These are phyloP conservation scores for Hevea brasiliensis DNA, from an alignment of 345 rosid genomes.

Conservation along the genomic window DNA sequence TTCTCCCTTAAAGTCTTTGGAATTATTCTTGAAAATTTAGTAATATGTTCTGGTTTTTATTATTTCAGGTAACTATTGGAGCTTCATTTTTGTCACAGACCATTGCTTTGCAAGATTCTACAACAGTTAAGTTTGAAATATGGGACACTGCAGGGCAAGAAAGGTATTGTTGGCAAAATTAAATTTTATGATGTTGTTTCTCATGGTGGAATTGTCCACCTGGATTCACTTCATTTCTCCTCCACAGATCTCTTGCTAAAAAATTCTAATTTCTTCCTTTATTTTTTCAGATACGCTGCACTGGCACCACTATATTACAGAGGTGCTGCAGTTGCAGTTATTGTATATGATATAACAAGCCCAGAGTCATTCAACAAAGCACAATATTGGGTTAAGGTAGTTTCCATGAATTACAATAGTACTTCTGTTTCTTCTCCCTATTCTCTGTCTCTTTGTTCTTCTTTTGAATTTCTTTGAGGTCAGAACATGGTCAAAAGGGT, in stretches of 20 bases:
- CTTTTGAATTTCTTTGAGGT: neutral
- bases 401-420: conserved; percentile 2
- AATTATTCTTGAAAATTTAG: conserved; percentile 2
- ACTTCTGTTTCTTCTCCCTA: neutral
- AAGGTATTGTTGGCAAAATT: conserved; percentile 50
- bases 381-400: conserved; percentile 98
- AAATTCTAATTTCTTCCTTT: conserved; percentile 1
- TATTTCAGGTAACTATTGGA: conserved; percentile 90
- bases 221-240: conserved; percentile 2
- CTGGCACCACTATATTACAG: conserved; percentile 96
- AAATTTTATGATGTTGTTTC: conserved; percentile 4
- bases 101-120: conserved; percentile 93
- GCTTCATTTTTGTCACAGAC: conserved; percentile 98
- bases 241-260: neutral
- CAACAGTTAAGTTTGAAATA: conserved; percentile 95
- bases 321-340: conserved; percentile 93
- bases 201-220: neutral
- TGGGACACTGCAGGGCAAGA: conserved; percentile 99
- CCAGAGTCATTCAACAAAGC: conserved; percentile 90
- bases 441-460: neutral
- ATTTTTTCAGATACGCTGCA: conserved; percentile 76
- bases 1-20: neutral
- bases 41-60: conserved; percentile 16
- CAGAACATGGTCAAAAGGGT: neutral
- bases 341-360: conserved; percentile 96